Percentiles rank a stretch among this genome's conserved stretches.
Conservation (phyloP, 2,329 filamentous ascomycete species). For the Corniculantispora saksenae region DNA sequence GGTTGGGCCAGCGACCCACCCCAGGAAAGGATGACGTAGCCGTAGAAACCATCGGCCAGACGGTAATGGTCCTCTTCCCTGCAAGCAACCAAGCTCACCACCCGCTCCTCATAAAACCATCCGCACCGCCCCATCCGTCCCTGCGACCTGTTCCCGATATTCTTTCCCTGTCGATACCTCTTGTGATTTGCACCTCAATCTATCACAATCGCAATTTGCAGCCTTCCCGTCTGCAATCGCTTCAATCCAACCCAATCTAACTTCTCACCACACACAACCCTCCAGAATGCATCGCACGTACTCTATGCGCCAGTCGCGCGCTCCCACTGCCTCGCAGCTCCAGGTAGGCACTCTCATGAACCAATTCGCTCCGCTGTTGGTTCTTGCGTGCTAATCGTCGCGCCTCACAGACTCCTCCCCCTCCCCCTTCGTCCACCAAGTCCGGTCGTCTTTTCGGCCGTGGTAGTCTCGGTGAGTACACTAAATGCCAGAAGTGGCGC, state of each 20-base stretch:
- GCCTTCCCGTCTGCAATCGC: neutral
- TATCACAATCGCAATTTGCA: neutral
- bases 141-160: slow-evolving; percentile 12
- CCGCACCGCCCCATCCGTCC: slow-evolving; percentile 15
- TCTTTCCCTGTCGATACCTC: slow-evolving; percentile 15
- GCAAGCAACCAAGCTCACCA: slow-evolving; percentile 17
- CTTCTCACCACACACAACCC: slow-evolving; percentile 10
- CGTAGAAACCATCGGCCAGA: slow-evolving; percentile 20
- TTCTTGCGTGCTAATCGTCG: slow-evolving; percentile 14
- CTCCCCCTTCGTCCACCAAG: slow-evolving; percentile 89
- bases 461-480: slow-evolving; percentile 76
- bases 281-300: slow-evolving; percentile 92
- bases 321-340: slow-evolving; percentile 83
- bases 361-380: neutral
- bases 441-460: slow-evolving; percentile 85
- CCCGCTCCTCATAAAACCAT: slow-evolving; percentile 17
- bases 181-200: slow-evolving; percentile 14
- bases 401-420: slow-evolving; percentile 76
- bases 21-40: slow-evolving; percentile 21
- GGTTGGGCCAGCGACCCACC: slow-evolving; percentile 14
- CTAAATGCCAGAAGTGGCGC: neutral
- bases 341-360: slow-evolving; percentile 46
- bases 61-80: neutral
- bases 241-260: neutral
- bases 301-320: slow-evolving; percentile 96